Base-by-base conservation (phyloP, 495 filamentous ascomycete species). In the Aspergillus homomorphus region DNA sequence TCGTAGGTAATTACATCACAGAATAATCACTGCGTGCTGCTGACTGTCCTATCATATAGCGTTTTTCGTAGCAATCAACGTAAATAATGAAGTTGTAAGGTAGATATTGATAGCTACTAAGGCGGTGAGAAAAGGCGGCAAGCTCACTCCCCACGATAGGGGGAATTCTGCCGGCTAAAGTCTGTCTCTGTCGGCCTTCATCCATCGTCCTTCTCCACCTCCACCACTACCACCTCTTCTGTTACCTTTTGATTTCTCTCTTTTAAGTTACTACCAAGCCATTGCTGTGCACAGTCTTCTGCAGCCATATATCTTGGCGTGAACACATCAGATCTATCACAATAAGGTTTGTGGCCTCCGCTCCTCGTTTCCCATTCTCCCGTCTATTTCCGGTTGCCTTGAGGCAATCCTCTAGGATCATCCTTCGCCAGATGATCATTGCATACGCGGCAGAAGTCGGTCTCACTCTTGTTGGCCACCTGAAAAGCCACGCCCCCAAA, bases 331-430 rank as follows among this genome's bases (percentile, higher is more conserved):
- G 33, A 38, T 38, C 8, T 12, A 38, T 38, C 12, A 38, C 14
- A 18, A 30, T 51, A 51, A 51, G 48, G 48, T 51, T 51, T 30
- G 48, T 51, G 48, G 3, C 18, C 28, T 15, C 46, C 28, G 33
- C 30, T 42, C 8, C 15, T 41, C n/a, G 8, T 50, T 19, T 33
- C 30, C 30, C 45, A n/a, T 16, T 20, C 26, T 26, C 30, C 45
- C 24, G 9, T 48, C 10, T 30, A 7, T 30, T 24, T 20, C 23
- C 53, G 8, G 22, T 24, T 33, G 19, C 18, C 18, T 21, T 30
- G 12, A 23, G n/a, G 48, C n/a, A 28, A 51, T 28, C 23, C 23
- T 28, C 48, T 8, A 1, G 48, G 48, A 51, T 51, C 48, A 28
- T 30, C 48, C 15, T 18, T 50, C 10, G 20, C 45, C 26, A 33